These are phyloP conservation scores for Trametes gibbosa DNA, from an alignment of 768 basidiomycete genomes.

Conservation along the genomic window DNA sequence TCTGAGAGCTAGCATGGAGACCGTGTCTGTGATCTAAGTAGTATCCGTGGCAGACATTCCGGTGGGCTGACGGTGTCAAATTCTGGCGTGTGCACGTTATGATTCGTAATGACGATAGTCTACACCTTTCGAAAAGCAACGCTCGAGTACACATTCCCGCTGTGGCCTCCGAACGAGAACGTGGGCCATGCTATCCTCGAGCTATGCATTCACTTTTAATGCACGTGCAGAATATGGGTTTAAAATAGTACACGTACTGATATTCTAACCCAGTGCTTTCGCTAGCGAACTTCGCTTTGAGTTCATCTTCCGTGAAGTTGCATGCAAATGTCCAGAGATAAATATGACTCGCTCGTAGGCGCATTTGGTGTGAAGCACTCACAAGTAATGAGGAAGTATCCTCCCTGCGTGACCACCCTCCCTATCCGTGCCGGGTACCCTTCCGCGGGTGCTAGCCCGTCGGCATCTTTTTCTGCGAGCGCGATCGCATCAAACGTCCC, in stretches of 20 bases:
- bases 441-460: conserved; percentile 51
- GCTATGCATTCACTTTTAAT: conserved; percentile 35
- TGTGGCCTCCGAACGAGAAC: conserved; percentile 75
- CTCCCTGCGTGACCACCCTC: conserved; percentile 60
- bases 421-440: conserved; percentile 59
- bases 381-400: conserved; percentile 81
- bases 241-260: conserved; percentile 44
- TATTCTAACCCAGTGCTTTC: conserved; percentile 51
- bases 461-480: conserved; percentile 55
- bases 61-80: neutral
- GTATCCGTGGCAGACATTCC: neutral
- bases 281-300: conserved; percentile 51
- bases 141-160: conserved; percentile 65
- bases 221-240: neutral
- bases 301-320: conserved; percentile 81
- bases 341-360: neutral
- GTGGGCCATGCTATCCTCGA: conserved; percentile 71
- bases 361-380: conserved; percentile 25
- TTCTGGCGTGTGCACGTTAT: neutral
- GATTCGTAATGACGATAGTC: neutral
- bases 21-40: conserved; percentile 37
- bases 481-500: conserved; percentile 90
- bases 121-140: conserved; percentile 62
- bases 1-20: conserved; percentile 59
- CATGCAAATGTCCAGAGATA: conserved; percentile 42